These are phyloP conservation scores for Pascua sp. DNA, from an alignment of 1,284 basidiomycete genomes.

Conservation along the genomic window DNA sequence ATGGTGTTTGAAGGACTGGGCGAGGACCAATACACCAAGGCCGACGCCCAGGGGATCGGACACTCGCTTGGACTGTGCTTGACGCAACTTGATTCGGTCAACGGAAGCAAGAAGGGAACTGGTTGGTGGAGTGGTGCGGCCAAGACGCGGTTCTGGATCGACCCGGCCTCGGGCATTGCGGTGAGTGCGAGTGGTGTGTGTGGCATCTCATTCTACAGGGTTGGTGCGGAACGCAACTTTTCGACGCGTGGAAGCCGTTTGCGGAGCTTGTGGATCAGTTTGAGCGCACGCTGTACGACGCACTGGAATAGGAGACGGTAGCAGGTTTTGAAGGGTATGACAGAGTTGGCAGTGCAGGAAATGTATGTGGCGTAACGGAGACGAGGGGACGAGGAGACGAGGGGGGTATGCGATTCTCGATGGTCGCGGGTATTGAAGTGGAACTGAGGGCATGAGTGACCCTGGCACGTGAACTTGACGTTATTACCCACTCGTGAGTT, in stretches of 20 bases:
- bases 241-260: neutral
- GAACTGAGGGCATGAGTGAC: too few species aligned
- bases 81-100: neutral
- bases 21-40: conserved; percentile 6
- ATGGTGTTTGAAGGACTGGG: conserved; percentile 5
- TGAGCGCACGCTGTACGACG: conserved; percentile 34
- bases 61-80: conserved; percentile 13
- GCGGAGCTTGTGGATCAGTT: conserved; percentile 15
- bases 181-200: conserved; percentile 5
- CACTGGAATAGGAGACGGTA: conserved; percentile 10
- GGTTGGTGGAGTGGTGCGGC: conserved; percentile 26
- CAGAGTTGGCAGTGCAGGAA: too few species aligned
- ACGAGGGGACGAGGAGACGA: too few species aligned
- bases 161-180: conserved; percentile 21
- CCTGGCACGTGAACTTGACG: too few species aligned
- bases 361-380: too few species aligned
- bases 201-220: neutral
- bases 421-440: too few species aligned
- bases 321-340: too few species aligned
- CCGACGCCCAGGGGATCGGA: neutral
- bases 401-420: too few species aligned
- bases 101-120: conserved; percentile 17
- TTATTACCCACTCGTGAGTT: too few species aligned
- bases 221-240: conserved; percentile 4
- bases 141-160: conserved; percentile 25